Conservation (phyloP, 768 basidiomycete species). For the Trametes cubensis region DNA sequence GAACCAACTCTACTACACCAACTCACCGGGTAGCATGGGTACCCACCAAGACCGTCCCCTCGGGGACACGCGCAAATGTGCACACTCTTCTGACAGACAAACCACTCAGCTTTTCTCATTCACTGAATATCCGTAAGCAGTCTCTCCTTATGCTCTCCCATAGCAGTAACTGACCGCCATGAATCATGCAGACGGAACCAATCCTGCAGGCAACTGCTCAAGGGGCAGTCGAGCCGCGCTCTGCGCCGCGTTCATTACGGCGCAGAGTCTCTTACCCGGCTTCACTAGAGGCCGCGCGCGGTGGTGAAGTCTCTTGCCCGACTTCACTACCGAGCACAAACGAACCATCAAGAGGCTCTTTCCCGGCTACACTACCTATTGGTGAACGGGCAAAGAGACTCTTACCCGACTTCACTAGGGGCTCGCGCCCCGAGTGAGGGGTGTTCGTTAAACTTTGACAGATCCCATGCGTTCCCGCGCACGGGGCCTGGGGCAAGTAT, state of each 20-base stretch:
- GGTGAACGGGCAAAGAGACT: background rate
- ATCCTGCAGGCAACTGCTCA: constrained; percentile 1
- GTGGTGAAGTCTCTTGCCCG: too few species aligned
- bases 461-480: background rate
- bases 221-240: too few species aligned
- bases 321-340: too few species aligned
- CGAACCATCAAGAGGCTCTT: too few species aligned
- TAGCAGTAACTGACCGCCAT: background rate
- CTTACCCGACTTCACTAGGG: background rate
- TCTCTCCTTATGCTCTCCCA: background rate
- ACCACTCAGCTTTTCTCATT: background rate
- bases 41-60: background rate
- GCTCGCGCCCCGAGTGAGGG: background rate
- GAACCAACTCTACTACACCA: background rate
- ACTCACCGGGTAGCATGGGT: background rate
- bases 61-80: background rate
- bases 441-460: background rate
- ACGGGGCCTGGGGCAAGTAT: background rate
- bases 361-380: too few species aligned
- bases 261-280: too few species aligned
- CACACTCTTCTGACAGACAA: background rate
- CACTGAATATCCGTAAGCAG: background rate
- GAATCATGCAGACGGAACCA: background rate
- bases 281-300: too few species aligned
- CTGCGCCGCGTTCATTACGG: too few species aligned